Evolutionary conservation across 176 grass and related monocot genomes (phyloP).

Genomic region (Cenchrus purpureus): DNA sequence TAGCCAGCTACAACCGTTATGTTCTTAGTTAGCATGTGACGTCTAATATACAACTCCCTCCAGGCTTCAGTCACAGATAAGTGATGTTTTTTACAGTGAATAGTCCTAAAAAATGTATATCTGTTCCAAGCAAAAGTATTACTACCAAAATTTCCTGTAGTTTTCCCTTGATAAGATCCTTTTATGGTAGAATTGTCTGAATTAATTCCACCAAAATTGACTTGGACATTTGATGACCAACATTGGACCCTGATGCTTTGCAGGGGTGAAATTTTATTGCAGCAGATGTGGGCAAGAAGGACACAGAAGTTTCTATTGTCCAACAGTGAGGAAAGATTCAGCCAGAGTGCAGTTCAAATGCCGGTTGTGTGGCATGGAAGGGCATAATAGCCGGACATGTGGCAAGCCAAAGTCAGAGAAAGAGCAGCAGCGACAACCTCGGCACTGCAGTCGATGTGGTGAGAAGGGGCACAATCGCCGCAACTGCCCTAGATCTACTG

Average conservation of each 20-base stretch:
- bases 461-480: constrained; percentile 58
- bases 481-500: constrained; percentile 47
- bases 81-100: background rate
- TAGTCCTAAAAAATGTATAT: background rate
- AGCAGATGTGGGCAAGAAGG: constrained; percentile 81
- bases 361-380: constrained; percentile 66
- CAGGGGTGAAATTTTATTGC: constrained; percentile 90
- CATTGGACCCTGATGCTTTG: constrained; percentile 23
- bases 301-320: constrained; percentile 81
- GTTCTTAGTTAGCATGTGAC: background rate
- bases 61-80: background rate
- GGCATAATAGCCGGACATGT: constrained; percentile 82
- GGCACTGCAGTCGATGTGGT: constrained; percentile 58
- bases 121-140: constrained; percentile 19
- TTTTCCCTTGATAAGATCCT: background rate
- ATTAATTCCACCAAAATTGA: background rate
- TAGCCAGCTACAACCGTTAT: background rate
- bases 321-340: constrained; percentile 48
- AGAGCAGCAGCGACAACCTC: constrained; percentile 22
- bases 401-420: constrained; percentile 51
- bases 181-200: background rate
- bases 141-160: background rate
- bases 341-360: constrained; percentile 60
- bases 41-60: background rate
- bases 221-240: background rate